Percentiles rank a stretch among this genome's conserved stretches.
These are phyloP conservation scores for Detonula confervacea DNA, from an alignment of 352 stramenopile genomes.

Conservation along the genomic window DNA sequence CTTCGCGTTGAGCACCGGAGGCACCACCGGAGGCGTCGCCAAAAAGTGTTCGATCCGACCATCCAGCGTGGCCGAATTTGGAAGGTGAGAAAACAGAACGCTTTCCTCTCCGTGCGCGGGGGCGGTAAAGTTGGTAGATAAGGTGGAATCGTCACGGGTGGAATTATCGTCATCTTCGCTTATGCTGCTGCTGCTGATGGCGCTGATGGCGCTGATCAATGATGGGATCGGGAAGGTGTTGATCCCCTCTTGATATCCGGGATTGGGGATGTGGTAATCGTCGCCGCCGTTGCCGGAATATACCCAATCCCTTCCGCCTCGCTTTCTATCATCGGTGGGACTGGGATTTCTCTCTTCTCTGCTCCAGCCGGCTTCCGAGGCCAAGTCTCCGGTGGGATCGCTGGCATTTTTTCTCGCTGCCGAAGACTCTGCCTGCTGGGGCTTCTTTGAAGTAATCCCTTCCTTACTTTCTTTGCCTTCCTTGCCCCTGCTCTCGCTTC, in stretches of 20 bases:
- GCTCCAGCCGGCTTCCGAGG: background rate
- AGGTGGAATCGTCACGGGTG: slow-evolving; percentile 20
- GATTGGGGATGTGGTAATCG: background rate
- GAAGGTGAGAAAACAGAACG: background rate
- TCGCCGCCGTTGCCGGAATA: slow-evolving; percentile 1
- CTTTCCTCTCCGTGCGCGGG: background rate
- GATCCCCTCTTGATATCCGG: background rate
- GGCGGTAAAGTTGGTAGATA: slow-evolving; percentile 17
- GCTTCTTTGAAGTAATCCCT: too few relatives aligned
- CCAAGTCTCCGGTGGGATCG: background rate
- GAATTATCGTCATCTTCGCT: slow-evolving; percentile 6
- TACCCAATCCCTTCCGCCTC: background rate
- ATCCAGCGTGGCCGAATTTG: background rate
- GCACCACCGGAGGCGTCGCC: too few relatives aligned
- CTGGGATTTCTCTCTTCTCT: slow-evolving; percentile 35
- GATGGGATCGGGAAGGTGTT: background rate
- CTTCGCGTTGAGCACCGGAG: too few relatives aligned
- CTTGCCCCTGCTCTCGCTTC: background rate
- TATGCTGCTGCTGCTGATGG: background rate
- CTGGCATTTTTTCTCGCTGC: background rate
- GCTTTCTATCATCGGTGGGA: background rate
- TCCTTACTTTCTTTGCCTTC: background rate
- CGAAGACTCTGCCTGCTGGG: too few relatives aligned
- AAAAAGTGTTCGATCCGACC: too few relatives aligned
- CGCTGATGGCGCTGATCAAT: background rate